Percentiles rank a stretch among this genome's conserved stretches.
Evolutionary conservation across 2,329 filamentous ascomycete genomes (phyloP).

Genomic region (Sclerotinia nivalis): DNA sequence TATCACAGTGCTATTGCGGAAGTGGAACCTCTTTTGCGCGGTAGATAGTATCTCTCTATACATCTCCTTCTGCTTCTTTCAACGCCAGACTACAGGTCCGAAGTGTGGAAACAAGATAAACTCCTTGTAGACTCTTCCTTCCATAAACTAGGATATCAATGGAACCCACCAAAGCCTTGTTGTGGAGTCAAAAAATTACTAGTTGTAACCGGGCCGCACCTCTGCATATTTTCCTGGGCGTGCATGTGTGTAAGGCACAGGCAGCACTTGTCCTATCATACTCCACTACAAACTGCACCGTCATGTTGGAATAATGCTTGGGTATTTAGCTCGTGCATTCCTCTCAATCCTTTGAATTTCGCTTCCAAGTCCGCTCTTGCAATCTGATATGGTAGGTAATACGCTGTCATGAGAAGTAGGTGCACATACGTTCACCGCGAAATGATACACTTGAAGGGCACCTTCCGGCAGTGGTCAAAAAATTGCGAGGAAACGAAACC

Average conservation of each 20-base stretch:
- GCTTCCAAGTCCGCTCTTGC: background rate
- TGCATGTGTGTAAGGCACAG: background rate
- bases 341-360: background rate
- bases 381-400: background rate
- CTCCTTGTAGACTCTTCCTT: background rate
- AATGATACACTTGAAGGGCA: background rate
- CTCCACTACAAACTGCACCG: background rate
- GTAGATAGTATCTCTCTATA: background rate
- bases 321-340: background rate
- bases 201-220: background rate
- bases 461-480: background rate
- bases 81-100: background rate
- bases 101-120: background rate
- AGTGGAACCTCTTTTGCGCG: background rate
- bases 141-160: background rate
- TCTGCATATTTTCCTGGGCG: slow-evolving; percentile 2
- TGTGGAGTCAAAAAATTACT: background rate
- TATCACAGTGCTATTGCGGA: background rate
- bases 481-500: background rate
- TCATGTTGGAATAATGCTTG: background rate
- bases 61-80: background rate
- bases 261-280: background rate
- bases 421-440: background rate
- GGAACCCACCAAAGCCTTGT: background rate
- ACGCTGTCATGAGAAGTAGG: background rate